Evolutionary conservation across 2,329 filamentous ascomycete species (phyloP).

Genomic region (Botrytis squamosa): DNA sequence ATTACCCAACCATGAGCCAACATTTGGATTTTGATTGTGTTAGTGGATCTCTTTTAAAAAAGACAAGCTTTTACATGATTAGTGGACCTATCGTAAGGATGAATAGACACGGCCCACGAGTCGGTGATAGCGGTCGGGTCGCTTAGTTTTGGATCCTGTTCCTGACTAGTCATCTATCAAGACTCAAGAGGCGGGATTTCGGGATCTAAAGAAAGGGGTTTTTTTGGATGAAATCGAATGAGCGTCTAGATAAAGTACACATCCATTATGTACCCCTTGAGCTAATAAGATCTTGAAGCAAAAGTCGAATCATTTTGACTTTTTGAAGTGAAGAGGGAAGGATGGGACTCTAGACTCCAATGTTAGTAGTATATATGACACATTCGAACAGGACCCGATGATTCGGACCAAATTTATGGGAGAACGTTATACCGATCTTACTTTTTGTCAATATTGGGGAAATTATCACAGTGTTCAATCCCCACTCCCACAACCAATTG

Average conservation of each 20-base stretch:
- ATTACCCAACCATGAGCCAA: not conserved
- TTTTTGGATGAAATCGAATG: not conserved
- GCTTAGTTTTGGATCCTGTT: not conserved
- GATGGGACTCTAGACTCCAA: not conserved
- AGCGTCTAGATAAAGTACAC: not conserved
- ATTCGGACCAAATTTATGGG: not conserved
- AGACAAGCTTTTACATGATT: not conserved
- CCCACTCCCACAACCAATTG: not conserved
- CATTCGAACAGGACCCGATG: not conserved
- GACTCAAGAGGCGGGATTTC: not conserved
- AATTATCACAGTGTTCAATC: not conserved
- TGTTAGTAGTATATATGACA: not conserved
- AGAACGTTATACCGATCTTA: constrained; percentile 1
- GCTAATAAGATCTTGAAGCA: not conserved
- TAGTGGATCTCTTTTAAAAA: not conserved
- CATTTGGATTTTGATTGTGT: not conserved
- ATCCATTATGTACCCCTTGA: not conserved
- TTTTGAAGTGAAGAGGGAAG: not conserved
- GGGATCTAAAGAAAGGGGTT: not conserved
- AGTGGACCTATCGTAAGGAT: constrained; percentile 1
- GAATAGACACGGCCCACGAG: not conserved
- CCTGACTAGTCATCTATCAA: constrained; percentile 9
- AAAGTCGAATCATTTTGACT: not conserved
- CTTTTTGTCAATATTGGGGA: constrained; percentile 3
- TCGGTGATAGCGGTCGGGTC: not conserved